phyloP scores from a whole-genome alignment of 805 yeast genomes.

The Ogataea corticis region DNA sequence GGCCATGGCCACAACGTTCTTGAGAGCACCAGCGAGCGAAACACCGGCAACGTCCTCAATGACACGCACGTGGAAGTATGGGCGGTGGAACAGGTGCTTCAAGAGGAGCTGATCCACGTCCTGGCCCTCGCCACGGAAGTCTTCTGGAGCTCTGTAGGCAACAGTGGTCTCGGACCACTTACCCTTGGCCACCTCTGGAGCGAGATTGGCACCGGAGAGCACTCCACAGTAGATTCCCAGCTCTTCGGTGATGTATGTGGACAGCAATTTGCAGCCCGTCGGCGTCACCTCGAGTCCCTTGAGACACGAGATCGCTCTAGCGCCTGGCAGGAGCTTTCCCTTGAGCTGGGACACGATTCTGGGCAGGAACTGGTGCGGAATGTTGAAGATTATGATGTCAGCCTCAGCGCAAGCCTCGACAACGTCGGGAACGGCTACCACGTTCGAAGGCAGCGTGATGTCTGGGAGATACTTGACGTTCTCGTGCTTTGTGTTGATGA shows the following conservation, averaged over 20 bases:
- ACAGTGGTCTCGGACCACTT: slow-evolving; percentile 98
- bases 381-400: slow-evolving; percentile 87
- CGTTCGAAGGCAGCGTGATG: slow-evolving; percentile 80
- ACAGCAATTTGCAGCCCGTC: slow-evolving; percentile 80
- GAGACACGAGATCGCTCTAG: slow-evolving; percentile 91
- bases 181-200: slow-evolving; percentile 93
- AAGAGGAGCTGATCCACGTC: slow-evolving; percentile 74
- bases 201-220: slow-evolving; percentile 94
- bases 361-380: slow-evolving; percentile 94
- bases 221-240: slow-evolving; percentile 94
- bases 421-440: slow-evolving; percentile 84
- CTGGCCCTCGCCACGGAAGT: slow-evolving; percentile 63
- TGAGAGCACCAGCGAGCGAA: slow-evolving; percentile 94
- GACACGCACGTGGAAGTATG: slow-evolving; percentile 95
- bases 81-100: slow-evolving; percentile 90
- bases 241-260: slow-evolving; percentile 74
- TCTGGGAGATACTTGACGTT: slow-evolving; percentile 94
- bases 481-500: slow-evolving; percentile 87
- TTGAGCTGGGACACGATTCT: slow-evolving; percentile 72
- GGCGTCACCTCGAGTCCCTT: slow-evolving; percentile 91
- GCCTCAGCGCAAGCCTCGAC: slow-evolving; percentile 75
- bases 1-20: slow-evolving; percentile 93
- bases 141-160: slow-evolving; percentile 77
- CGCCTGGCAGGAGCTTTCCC: slow-evolving; percentile 68
- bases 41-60: slow-evolving; percentile 94